Evolutionary conservation across 768 basidiomycete species (phyloP), one percentile per base, ranked within the genome.

Genomic region (Trametes sanguinea): DNA sequence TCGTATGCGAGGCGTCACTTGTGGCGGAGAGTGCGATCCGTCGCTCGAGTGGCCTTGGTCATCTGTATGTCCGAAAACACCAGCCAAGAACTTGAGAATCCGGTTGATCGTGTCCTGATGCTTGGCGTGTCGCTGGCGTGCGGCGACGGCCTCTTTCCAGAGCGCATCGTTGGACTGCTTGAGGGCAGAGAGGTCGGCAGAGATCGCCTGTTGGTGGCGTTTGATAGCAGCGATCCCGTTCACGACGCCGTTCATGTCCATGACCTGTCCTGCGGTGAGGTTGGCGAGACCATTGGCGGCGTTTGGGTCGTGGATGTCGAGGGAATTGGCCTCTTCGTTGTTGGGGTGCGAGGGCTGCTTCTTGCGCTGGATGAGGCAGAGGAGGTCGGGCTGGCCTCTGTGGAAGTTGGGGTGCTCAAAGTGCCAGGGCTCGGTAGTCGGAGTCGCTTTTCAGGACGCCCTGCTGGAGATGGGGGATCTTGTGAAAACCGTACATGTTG

Each of bases 401-500:
- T 86, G 85, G 72, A 99, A 99, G 73, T 92, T 87, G 3, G 88
- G 85, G 72, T 97, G 94, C 62, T 87, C 86, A 75, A 98, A 99
- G 74, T 98, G 94, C 89, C 90, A 92, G 56, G 88, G 83, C 69
- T 95, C 94, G 48, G 84, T 86, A n/a, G 64, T 89, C 90, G 55
- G 84, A 80, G 60, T 95, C 92, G 72, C 86, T 84, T 71, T 87
- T 90, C 64, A 98, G 82, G 30, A 94, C 94, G 48, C 95, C 95
- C 74, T 96, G 92, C 70, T 96, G 95, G 17, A 98, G 85, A 72
- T 98, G 95, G 0, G 95, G 95, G 50, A 98, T 93, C 78, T 91
- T 91, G 82, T 92, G 91, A 74, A 95, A 94, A 57, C 92, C 92
- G 74, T 95, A 97, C 91, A 95, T 95, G 81, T 95, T 97, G 66